Evolutionary conservation across 495 filamentous ascomycete species (phyloP).

Genomic region (Penicillium paxilli): DNA sequence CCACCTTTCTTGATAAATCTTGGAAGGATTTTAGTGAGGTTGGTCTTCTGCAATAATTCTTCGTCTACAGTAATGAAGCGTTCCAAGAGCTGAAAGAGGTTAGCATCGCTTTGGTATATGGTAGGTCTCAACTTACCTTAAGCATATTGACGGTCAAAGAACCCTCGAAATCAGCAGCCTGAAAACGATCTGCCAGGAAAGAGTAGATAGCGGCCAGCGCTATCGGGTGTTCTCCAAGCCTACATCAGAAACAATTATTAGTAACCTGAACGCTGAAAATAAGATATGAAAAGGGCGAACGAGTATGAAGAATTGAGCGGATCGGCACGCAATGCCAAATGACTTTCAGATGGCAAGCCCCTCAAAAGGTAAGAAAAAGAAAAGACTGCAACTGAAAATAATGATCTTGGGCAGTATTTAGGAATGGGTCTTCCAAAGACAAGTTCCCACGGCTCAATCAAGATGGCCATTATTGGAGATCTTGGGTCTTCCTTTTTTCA

Average conservation of each 20-base stretch:
- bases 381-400: too few relatives aligned
- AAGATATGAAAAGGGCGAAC: neutral
- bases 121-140: slow-evolving; percentile 38
- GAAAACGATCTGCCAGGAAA: slow-evolving; percentile 66
- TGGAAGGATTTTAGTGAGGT: slow-evolving; percentile 62
- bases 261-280: slow-evolving; percentile 16
- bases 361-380: too few relatives aligned
- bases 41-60: slow-evolving; percentile 62
- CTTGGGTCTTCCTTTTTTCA: neutral
- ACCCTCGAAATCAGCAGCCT: slow-evolving; percentile 64
- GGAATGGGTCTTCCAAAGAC: neutral
- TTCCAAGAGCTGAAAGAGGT: slow-evolving; percentile 53
- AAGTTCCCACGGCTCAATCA: neutral
- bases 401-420: too few relatives aligned
- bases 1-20: slow-evolving; percentile 68
- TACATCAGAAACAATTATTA: slow-evolving; percentile 35
- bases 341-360: neutral
- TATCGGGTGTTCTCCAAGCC: slow-evolving; percentile 58
- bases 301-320: too few relatives aligned
- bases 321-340: too few relatives aligned
- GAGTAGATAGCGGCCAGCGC: slow-evolving; percentile 58
- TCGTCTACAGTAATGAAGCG: slow-evolving; percentile 64
- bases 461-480: neutral
- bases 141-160: slow-evolving; percentile 63
- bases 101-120: neutral